Conservation (phyloP, 345 rosid genomes). For the Euclidium syriacum region DNA sequence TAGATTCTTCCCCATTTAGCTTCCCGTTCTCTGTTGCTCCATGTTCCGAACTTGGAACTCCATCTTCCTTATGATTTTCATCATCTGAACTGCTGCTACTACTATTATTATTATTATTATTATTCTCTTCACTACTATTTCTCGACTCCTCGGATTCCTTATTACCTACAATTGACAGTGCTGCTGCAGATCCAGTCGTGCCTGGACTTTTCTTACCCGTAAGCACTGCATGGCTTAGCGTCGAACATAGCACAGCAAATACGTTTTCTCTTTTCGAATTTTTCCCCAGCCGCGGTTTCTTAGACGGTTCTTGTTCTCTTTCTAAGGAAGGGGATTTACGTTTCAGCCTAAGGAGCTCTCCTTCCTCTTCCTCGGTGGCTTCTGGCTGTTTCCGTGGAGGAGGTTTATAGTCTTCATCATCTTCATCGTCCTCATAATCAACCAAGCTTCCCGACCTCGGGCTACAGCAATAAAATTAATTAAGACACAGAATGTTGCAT, state of each 20-base stretch:
- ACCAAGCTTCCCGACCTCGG: slow-evolving; percentile 83
- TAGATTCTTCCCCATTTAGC: slow-evolving; percentile 52
- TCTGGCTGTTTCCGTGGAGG: slow-evolving; percentile 74
- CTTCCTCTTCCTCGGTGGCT: slow-evolving; percentile 60
- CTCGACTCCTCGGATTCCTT: slow-evolving; percentile 32
- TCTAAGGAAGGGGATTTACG: slow-evolving; percentile 57
- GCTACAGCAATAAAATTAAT: slow-evolving; percentile 26
- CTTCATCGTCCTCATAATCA: slow-evolving; percentile 97
- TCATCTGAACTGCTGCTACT: slow-evolving; percentile 39
- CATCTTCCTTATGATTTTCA: slow-evolving; percentile 51
- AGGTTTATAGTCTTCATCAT: slow-evolving; percentile 90
- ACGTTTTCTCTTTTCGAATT: slow-evolving; percentile 53
- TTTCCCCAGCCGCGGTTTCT: slow-evolving; percentile 61
- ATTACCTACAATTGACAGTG: slow-evolving; percentile 1
- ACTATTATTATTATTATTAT: slow-evolving; percentile 27
- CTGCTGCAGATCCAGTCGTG: slow-evolving; percentile 13
- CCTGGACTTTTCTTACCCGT: slow-evolving; percentile 55
- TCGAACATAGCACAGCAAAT: slow-evolving; percentile 76
- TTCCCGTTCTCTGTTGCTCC: slow-evolving; percentile 32
- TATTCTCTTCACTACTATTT: slow-evolving; percentile 30
- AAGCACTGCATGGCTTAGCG: slow-evolving; percentile 78
- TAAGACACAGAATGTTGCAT: neutral
- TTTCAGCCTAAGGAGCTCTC: slow-evolving; percentile 57
- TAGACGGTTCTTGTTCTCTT: slow-evolving; percentile 52
- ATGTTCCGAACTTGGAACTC: slow-evolving; percentile 59